These are phyloP conservation scores for Phytophthora meadii DNA, from an alignment of 352 stramenopile species.

Conservation along the genomic window DNA sequence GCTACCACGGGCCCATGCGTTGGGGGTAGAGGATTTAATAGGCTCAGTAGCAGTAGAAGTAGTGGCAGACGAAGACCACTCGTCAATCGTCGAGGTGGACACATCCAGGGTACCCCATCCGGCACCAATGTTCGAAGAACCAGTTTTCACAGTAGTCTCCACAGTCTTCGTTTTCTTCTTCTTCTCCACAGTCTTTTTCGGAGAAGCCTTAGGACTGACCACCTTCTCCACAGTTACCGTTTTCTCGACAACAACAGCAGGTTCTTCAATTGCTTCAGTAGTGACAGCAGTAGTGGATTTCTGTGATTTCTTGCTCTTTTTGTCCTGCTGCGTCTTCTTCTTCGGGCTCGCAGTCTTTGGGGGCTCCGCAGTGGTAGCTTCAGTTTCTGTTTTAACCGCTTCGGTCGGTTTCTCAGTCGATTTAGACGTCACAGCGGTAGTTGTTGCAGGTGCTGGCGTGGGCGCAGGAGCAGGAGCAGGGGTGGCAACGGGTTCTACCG, in stretches of 20 bases:
- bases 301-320: slow-evolving; percentile 47
- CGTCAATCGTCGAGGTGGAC: slow-evolving; percentile 59
- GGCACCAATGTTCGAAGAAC: slow-evolving; percentile 48
- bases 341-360: slow-evolving; percentile 44
- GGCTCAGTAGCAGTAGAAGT: slow-evolving; percentile 46
- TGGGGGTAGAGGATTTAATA: slow-evolving; percentile 62
- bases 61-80: slow-evolving; percentile 58
- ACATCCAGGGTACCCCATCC: slow-evolving; percentile 79
- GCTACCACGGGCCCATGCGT: slow-evolving; percentile 70
- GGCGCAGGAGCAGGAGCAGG: slow-evolving; percentile 20
- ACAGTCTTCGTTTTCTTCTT: slow-evolving; percentile 51
- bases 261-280: slow-evolving; percentile 20
- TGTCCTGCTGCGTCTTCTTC: slow-evolving; percentile 56
- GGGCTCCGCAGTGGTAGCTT: slow-evolving; percentile 17
- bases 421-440: neutral
- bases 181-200: slow-evolving; percentile 46
- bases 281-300: slow-evolving; percentile 18
- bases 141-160: slow-evolving; percentile 44
- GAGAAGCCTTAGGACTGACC: slow-evolving; percentile 37
- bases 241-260: slow-evolving; percentile 25
- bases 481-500: slow-evolving; percentile 32
- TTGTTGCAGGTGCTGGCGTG: slow-evolving; percentile 12
- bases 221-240: slow-evolving; percentile 42
- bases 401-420: slow-evolving; percentile 11
- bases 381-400: slow-evolving; percentile 19